Evolutionary conservation across 306 rosid genomes (phyloP), one percentile per base, ranked within the genome.

Genomic region (Luffa acutangula): DNA sequence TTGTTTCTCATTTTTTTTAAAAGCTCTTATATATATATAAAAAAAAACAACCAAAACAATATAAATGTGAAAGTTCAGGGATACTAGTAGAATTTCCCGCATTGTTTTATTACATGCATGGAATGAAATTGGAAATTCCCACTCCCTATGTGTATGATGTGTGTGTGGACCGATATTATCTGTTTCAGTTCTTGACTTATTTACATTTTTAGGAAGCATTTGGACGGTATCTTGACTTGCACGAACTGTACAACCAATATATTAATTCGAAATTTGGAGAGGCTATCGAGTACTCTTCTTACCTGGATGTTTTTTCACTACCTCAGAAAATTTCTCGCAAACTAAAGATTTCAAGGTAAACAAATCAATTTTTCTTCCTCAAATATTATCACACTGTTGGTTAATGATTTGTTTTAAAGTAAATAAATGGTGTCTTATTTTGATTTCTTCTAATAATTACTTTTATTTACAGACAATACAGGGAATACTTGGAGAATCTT

Each of bases 261-360:
- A 81, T 91, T 81, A 95, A 95, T 91, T 92, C 97, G 13, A 95
- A 92, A 81, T 95, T 95, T 85, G 98, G 98, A 36, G 92, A 95
- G 82, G 93, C 97, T n/a, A 85, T 90, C 3, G 98, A 95, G 83
- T 95, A 95, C 82, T 89, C 98, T 78, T 82, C 93, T 77, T 95
- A 90, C 84, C 90, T 95, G 81, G 97, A 92, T 89, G 63, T 85
- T 70, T 92, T 92, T 86, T 84, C 97, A 51, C 91, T 82, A 54
- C 88, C 93, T 13, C 88, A 92, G 79, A 92, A 90, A 84, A 84
- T 95, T 85, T 87, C 93, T 17, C 88, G 82, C 73, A 95, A 91
- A 85, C 84, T 82, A 87, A 92, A 91, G 84, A 75, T 77, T 71
- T 83, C 97, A 49, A 92, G 92, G 98, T 88, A 82, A 69, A 56